These are phyloP conservation scores for Casuarina glauca DNA, from an alignment of 306 rosid species.

Conservation along the genomic window DNA sequence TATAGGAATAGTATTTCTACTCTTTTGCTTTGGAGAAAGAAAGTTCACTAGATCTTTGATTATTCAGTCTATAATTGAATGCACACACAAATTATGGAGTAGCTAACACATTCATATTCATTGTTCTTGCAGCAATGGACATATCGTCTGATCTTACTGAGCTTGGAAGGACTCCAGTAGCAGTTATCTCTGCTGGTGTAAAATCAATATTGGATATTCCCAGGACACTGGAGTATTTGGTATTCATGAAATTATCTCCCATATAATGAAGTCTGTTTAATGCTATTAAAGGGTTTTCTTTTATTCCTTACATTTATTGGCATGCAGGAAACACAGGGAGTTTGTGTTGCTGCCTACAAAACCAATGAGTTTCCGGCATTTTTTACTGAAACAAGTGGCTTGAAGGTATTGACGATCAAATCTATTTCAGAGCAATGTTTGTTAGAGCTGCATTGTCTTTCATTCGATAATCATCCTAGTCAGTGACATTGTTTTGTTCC, in stretches of 20 bases:
- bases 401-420: slow-evolving; percentile 53
- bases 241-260: slow-evolving; percentile 30
- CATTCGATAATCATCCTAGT: slow-evolving; percentile 1
- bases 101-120: slow-evolving; percentile 3
- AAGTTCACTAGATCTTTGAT: not conserved
- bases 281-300: slow-evolving; percentile 1
- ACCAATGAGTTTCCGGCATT: slow-evolving; percentile 94
- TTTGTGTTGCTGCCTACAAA: slow-evolving; percentile 79
- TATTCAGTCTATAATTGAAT: not conserved
- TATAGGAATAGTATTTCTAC: not conserved
- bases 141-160: slow-evolving; percentile 93
- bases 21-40: too few species aligned
- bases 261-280: slow-evolving; percentile 13
- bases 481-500: not conserved
- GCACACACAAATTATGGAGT: not conserved
- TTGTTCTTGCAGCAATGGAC: slow-evolving; percentile 72
- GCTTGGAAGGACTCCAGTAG: slow-evolving; percentile 91
- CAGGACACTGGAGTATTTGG: slow-evolving; percentile 90
- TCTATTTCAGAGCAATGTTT: not conserved
- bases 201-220: slow-evolving; percentile 93
- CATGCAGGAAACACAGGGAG: slow-evolving; percentile 87
- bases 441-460: slow-evolving; percentile 1
- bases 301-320: not conserved
- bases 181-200: slow-evolving; percentile 93
- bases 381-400: slow-evolving; percentile 85